phyloP scores from a whole-genome alignment of 495 filamentous ascomycete genomes.

The Penicillium argentinense region DNA sequence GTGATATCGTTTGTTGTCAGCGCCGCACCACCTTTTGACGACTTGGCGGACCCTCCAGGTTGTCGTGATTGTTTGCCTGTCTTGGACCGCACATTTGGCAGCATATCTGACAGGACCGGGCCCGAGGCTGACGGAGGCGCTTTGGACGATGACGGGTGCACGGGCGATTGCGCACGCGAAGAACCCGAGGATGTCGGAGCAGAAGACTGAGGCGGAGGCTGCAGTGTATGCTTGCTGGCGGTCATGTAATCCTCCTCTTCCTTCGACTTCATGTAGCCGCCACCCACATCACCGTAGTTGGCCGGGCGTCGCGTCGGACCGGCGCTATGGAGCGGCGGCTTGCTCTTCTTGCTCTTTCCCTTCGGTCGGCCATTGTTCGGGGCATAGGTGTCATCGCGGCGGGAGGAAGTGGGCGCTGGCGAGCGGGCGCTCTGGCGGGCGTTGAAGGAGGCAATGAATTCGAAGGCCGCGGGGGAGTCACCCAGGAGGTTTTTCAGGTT shows the following conservation, averaged over 20 bases:
- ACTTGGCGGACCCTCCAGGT: conserved; percentile 43
- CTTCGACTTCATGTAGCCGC: conserved; percentile 61
- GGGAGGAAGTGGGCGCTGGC: conserved; percentile 16
- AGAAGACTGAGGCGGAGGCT: conserved; percentile 30
- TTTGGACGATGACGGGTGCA: conserved; percentile 46
- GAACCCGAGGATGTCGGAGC: conserved; percentile 25
- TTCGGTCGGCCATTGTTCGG: conserved; percentile 12
- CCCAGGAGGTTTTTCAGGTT: conserved; percentile 88
- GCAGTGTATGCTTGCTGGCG: conserved; percentile 21
- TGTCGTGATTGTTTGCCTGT: conserved; percentile 56
- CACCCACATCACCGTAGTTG: conserved; percentile 54
- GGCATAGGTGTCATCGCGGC: conserved; percentile 23
- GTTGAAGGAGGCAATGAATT: conserved; percentile 93
- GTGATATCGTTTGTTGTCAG: conserved; percentile 63
- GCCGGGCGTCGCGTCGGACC: conserved; percentile 59
- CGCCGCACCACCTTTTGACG: conserved; percentile 21
- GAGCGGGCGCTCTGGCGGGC: conserved; percentile 56
- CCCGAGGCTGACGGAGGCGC: conserved; percentile 69
- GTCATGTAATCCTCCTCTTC: conserved; percentile 63
- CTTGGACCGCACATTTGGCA: conserved; percentile 61
- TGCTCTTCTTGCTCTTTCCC: conserved; percentile 40
- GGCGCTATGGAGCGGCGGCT: conserved; percentile 61
- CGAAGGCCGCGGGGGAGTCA: conserved; percentile 77
- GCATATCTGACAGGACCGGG: conserved; percentile 73
- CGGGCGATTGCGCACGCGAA: conserved; percentile 39